Evolutionary conservation across 2,329 filamentous ascomycete species (phyloP).

Genomic region (Ceratocystis diversiconidia): DNA sequence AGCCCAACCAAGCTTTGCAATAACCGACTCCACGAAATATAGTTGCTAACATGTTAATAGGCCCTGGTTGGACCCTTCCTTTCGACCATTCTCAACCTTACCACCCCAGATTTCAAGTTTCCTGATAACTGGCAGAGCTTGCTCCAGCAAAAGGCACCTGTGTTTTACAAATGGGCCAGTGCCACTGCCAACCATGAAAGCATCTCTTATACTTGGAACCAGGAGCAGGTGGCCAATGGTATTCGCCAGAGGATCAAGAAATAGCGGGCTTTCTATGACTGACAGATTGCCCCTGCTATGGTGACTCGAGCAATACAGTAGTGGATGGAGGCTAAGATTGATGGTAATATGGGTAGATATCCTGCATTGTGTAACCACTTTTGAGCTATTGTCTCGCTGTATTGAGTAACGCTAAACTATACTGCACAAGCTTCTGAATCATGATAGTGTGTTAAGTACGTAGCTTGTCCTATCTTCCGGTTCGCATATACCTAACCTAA

Average conservation of each 20-base stretch:
- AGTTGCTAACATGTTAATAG: slow-evolving; percentile 25
- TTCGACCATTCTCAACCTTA: slow-evolving; percentile 41
- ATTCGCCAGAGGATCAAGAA: neutral
- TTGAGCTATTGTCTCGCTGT: neutral
- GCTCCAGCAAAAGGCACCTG: slow-evolving; percentile 43
- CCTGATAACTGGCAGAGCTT: slow-evolving; percentile 33
- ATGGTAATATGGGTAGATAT: neutral
- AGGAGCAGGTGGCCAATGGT: neutral
- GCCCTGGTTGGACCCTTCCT: slow-evolving; percentile 53
- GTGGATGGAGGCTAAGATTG: neutral
- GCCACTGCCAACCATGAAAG: slow-evolving; percentile 47
- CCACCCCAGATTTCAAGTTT: slow-evolving; percentile 37
- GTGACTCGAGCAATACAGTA: neutral
- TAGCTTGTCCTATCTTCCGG: too few relatives aligned
- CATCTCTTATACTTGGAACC: slow-evolving; percentile 31
- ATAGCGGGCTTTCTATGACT: neutral
- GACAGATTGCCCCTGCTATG: too few relatives aligned
- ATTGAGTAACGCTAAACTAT: neutral
- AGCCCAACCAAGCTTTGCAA: too few relatives aligned
- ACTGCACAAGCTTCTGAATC: too few relatives aligned
- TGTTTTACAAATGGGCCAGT: slow-evolving; percentile 53
- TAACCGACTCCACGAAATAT: neutral
- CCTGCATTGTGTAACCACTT: neutral
- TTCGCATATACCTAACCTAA: too few relatives aligned
- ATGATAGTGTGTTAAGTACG: too few relatives aligned